Evolutionary conservation across 2,329 filamentous ascomycete species (phyloP).

Genomic region (Furcasterigmium furcatum): DNA sequence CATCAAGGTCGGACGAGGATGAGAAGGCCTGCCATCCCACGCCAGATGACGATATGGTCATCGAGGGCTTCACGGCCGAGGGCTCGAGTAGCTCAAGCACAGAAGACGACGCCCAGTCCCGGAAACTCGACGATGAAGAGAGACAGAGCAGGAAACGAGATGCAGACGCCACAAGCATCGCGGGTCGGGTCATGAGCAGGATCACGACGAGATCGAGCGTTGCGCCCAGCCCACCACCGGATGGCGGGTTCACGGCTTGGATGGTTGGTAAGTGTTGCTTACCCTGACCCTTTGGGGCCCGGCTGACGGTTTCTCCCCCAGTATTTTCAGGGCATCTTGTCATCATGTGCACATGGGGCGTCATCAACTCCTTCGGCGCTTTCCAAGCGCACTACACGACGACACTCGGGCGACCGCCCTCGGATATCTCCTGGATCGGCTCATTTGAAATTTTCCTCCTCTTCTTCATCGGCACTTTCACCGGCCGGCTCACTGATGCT

Average conservation of each 20-base stretch:
- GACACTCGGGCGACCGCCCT: conserved; percentile 32
- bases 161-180: conserved; percentile 13
- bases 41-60: background rate
- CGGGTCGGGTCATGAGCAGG: conserved; percentile 35
- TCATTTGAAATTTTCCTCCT: conserved; percentile 51
- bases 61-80: background rate
- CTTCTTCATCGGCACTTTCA: conserved; percentile 51
- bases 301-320: conserved; percentile 6
- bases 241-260: conserved; percentile 48
- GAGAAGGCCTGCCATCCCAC: background rate
- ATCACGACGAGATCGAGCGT: conserved; percentile 35
- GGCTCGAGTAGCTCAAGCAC: background rate
- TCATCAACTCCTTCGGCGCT: conserved; percentile 53
- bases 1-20: no score
- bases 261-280: conserved; percentile 28
- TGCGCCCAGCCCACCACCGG: conserved; percentile 44
- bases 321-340: conserved; percentile 39
- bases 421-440: conserved; percentile 52
- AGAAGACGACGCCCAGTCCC: background rate
- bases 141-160: conserved; percentile 12
- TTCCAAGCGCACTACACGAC: conserved; percentile 51
- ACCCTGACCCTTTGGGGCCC: no score
- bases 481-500: conserved; percentile 50
- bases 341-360: conserved; percentile 51
- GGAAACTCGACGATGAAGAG: background rate